phyloP scores from a whole-genome alignment of 2,329 filamentous ascomycete genomes.

The Thelonectria blattea region DNA sequence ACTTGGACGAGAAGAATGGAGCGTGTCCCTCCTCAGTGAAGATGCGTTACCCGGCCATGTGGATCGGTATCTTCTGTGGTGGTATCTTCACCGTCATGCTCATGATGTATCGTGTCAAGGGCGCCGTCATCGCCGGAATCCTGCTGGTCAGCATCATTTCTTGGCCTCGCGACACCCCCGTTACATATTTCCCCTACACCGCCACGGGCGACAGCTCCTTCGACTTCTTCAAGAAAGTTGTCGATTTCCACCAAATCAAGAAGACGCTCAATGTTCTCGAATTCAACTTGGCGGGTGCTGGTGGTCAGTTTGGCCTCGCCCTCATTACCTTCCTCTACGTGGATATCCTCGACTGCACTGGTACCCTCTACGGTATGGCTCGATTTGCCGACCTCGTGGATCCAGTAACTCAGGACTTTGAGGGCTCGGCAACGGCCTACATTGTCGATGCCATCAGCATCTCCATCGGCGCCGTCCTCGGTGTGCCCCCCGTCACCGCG shows the following conservation, averaged over 20 bases:
- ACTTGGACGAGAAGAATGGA: slow-evolving; percentile 54
- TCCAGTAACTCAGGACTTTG: slow-evolving; percentile 83
- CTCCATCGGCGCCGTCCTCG: slow-evolving; percentile 79
- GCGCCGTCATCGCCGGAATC: slow-evolving; percentile 84
- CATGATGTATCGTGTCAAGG: slow-evolving; percentile 86
- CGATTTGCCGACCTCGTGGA: slow-evolving; percentile 82
- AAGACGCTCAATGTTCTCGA: slow-evolving; percentile 73
- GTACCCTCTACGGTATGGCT: slow-evolving; percentile 89
- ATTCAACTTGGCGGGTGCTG: slow-evolving; percentile 73
- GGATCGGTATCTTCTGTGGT: slow-evolving; percentile 88
- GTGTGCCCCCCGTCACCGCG: slow-evolving; percentile 81
- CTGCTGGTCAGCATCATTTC: slow-evolving; percentile 86
- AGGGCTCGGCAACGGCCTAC: slow-evolving; percentile 83
- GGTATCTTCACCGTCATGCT: slow-evolving; percentile 80
- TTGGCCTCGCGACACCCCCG: slow-evolving; percentile 77
- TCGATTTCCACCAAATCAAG: slow-evolving; percentile 80
- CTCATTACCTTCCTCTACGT: slow-evolving; percentile 91
- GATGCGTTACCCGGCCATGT: slow-evolving; percentile 85
- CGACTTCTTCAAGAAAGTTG: slow-evolving; percentile 87
- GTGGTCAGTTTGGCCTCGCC: slow-evolving; percentile 80
- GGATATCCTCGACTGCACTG: slow-evolving; percentile 86
- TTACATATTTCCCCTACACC: slow-evolving; percentile 83
- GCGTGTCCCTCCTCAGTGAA: slow-evolving; percentile 68
- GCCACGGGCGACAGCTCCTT: slow-evolving; percentile 72
- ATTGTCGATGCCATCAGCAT: slow-evolving; percentile 81